These are phyloP conservation scores for Phaeosphaeriaceae sp. DNA, from an alignment of 2,329 filamentous ascomycete genomes.

Conservation along the genomic window DNA sequence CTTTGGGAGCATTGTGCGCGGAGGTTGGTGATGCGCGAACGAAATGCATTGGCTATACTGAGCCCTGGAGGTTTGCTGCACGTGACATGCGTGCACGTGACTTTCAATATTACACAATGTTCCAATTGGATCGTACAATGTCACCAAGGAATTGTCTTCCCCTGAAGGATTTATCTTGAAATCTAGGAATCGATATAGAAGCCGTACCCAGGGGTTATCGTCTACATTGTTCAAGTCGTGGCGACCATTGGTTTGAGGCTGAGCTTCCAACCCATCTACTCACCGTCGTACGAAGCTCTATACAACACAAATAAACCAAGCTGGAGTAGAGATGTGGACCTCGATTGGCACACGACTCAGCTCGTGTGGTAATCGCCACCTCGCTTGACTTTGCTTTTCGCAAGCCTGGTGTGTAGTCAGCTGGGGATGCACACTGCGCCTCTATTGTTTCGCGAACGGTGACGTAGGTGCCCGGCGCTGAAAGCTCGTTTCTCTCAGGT, in stretches of 20 bases:
- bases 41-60: no score
- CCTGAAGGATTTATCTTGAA: no score
- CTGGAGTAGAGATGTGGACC: background rate
- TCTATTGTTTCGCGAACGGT: constrained; percentile 18
- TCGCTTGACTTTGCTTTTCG: background rate
- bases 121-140: no score
- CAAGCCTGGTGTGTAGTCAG: background rate
- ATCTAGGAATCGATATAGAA: no score
- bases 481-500: constrained; percentile 2
- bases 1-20: background rate
- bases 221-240: background rate
- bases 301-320: background rate
- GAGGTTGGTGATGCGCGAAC: no score
- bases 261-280: background rate
- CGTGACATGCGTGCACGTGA: background rate
- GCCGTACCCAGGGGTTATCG: background rate
- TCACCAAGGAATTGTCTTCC: no score
- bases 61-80: no score
- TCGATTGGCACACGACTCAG: background rate
- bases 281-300: background rate
- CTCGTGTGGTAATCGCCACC: background rate
- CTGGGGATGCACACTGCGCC: constrained; percentile 15
- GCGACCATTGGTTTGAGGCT: background rate
- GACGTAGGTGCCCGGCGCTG: constrained; percentile 6
- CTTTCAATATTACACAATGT: no score